Evolutionary conservation across 495 filamentous ascomycete genomes (phyloP).

Genomic region (Cenococcum geophilum): DNA sequence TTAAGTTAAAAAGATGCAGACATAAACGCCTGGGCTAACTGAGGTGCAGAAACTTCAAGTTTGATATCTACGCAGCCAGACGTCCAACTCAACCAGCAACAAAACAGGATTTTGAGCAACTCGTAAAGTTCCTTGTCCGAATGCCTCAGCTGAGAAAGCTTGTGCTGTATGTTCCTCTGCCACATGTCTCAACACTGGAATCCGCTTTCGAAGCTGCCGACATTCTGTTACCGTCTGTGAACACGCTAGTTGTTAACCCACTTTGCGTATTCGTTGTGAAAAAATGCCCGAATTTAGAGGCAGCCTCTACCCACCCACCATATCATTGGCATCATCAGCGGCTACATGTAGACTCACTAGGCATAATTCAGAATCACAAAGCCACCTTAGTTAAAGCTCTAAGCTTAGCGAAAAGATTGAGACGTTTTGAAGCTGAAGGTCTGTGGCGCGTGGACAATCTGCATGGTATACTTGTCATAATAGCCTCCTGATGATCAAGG

Average conservation of each 20-base stretch:
- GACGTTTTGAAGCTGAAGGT: neutral
- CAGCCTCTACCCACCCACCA: neutral
- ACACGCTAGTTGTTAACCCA: neutral
- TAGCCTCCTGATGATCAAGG: neutral
- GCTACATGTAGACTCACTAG: neutral
- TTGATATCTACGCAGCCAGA: neutral
- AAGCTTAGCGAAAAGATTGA: neutral
- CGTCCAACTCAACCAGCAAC: neutral
- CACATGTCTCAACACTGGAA: neutral
- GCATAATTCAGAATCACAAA: neutral
- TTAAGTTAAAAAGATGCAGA: neutral
- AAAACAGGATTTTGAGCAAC: neutral
- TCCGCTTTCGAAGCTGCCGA: neutral
- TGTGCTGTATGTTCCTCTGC: neutral
- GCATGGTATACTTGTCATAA: neutral
- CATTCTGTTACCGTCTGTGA: neutral
- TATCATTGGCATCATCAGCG: neutral
- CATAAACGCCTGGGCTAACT: neutral
- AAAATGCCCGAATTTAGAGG: neutral
- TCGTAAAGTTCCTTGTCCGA: neutral
- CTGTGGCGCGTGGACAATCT: neutral
- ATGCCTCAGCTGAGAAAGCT: neutral
- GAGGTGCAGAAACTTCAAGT: neutral
- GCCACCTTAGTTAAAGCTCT: neutral
- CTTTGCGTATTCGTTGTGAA: neutral